Percentiles rank a stretch among this genome's conserved stretches.
These are phyloP conservation scores for Pythium phragmitis DNA, from an alignment of 352 stramenopile genomes.

Conservation along the genomic window DNA sequence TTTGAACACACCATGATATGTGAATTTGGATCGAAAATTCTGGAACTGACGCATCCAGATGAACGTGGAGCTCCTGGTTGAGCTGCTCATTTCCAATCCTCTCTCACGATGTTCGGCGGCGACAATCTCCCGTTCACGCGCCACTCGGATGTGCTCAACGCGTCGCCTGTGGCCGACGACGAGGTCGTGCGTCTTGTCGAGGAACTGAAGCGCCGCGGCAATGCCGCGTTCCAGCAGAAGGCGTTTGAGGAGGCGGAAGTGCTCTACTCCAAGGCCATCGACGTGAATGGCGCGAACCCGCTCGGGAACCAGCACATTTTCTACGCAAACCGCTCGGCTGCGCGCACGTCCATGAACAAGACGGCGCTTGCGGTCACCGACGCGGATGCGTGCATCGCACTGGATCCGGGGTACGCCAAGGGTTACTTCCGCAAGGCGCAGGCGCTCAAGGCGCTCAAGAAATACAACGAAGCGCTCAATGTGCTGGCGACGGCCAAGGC, in stretches of 20 bases:
- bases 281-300: slow-evolving; percentile 58
- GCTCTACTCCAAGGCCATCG: slow-evolving; percentile 96
- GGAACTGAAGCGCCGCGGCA: slow-evolving; percentile 88
- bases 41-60: slow-evolving; percentile 21
- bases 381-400: slow-evolving; percentile 58
- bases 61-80: slow-evolving; percentile 3
- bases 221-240: slow-evolving; percentile 85
- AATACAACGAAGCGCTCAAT: slow-evolving; percentile 60
- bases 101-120: slow-evolving; percentile 61
- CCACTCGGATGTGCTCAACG: slow-evolving; percentile 81
- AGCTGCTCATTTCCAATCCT: background rate
- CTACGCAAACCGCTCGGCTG: slow-evolving; percentile 86
- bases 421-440: slow-evolving; percentile 84
- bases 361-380: slow-evolving; percentile 58
- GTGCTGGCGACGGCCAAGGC: slow-evolving; percentile 61
- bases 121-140: slow-evolving; percentile 67
- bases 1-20: slow-evolving; percentile 5
- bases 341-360: slow-evolving; percentile 84
- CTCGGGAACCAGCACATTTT: slow-evolving; percentile 82
- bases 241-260: slow-evolving; percentile 90
- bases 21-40: slow-evolving; percentile 23
- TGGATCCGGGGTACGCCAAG: slow-evolving; percentile 73
- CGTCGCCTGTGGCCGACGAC: slow-evolving; percentile 43
- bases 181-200: slow-evolving; percentile 69
- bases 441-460: slow-evolving; percentile 66